These are phyloP conservation scores for Penicillium frequentans DNA, from an alignment of 2,329 filamentous ascomycete species.

Conservation along the genomic window DNA sequence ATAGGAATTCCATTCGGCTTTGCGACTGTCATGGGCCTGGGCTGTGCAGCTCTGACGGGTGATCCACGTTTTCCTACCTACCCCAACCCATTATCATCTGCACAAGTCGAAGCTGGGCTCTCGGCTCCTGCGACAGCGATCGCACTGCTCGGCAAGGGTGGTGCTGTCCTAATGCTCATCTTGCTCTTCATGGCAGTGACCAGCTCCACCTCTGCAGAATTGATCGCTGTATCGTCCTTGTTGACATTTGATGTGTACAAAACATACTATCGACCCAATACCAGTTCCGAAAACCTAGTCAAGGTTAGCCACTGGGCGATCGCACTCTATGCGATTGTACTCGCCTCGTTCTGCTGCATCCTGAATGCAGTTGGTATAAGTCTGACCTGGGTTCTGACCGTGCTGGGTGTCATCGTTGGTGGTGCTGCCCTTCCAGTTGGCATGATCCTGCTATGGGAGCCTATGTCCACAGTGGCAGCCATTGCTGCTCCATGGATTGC, in stretches of 20 bases:
- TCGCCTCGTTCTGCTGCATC: conserved; percentile 37
- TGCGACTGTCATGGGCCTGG: conserved; percentile 50
- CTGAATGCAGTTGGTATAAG: conserved; percentile 39
- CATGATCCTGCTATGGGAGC: conserved; percentile 40
- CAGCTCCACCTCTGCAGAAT: conserved; percentile 51
- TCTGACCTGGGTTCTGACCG: conserved; percentile 43
- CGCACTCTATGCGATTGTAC: conserved; percentile 49
- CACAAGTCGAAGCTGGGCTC: conserved; percentile 34
- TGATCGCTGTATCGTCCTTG: conserved; percentile 54
- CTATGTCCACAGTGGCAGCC: conserved; percentile 40
- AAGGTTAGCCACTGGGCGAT: conserved; percentile 53
- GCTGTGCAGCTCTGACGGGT: conserved; percentile 47
- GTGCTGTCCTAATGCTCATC: conserved; percentile 34
- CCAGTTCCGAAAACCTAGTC: conserved; percentile 50
- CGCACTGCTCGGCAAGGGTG: conserved; percentile 38
- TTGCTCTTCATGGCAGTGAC: conserved; percentile 43
- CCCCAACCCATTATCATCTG: conserved; percentile 35
- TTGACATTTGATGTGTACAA: conserved; percentile 56
- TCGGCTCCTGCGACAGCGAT: conserved; percentile 36
- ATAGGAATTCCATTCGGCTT: conserved; percentile 50
- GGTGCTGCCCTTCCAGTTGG: conserved; percentile 40
- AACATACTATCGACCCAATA: conserved; percentile 47
- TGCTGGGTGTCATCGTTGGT: conserved; percentile 43
- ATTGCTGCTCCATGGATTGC: conserved; percentile 38
- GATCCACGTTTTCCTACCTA: conserved; percentile 54